Percentiles rank a stretch among this genome's conserved stretches.
These are phyloP conservation scores for Ascochyta pisi DNA, from an alignment of 2,329 filamentous ascomycete species.

Conservation along the genomic window DNA sequence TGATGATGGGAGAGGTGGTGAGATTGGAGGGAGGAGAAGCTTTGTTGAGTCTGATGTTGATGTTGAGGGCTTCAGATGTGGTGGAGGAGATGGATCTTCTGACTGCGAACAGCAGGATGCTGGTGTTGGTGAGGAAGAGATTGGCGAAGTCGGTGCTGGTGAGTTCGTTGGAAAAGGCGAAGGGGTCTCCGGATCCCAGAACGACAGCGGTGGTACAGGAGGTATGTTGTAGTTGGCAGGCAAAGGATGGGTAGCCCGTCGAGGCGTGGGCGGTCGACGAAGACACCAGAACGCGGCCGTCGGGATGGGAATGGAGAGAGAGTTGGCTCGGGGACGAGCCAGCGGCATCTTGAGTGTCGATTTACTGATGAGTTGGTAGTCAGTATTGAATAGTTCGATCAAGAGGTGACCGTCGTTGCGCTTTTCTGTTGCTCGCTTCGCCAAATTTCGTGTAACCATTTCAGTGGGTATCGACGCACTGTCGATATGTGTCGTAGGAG, in stretches of 20 bases:
- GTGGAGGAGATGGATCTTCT: background rate
- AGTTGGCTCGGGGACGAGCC: constrained; percentile 17
- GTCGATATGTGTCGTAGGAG: background rate
- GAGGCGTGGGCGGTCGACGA: constrained; percentile 21
- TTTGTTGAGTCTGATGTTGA: background rate
- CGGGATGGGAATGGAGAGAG: constrained; percentile 23
- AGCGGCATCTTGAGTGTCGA: constrained; percentile 4
- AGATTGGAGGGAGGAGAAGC: background rate
- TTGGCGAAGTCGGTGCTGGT: background rate
- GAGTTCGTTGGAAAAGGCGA: background rate
- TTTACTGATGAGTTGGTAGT: too few relatives aligned
- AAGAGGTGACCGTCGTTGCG: background rate
- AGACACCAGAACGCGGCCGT: constrained; percentile 14
- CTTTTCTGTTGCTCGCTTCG: background rate
- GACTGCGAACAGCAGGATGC: background rate
- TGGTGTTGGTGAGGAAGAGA: background rate
- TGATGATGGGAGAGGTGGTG: background rate
- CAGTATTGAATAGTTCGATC: background rate
- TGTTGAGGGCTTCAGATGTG: background rate
- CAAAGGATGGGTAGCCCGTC: constrained; percentile 20
- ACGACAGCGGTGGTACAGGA: constrained; percentile 24
- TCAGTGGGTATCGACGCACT: background rate
- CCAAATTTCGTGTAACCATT: background rate
- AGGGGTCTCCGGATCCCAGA: constrained; percentile 27
- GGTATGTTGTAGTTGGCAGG: constrained; percentile 1